phyloP scores from a whole-genome alignment of 2,329 filamentous ascomycete species.

The Aspergillus unguis region DNA sequence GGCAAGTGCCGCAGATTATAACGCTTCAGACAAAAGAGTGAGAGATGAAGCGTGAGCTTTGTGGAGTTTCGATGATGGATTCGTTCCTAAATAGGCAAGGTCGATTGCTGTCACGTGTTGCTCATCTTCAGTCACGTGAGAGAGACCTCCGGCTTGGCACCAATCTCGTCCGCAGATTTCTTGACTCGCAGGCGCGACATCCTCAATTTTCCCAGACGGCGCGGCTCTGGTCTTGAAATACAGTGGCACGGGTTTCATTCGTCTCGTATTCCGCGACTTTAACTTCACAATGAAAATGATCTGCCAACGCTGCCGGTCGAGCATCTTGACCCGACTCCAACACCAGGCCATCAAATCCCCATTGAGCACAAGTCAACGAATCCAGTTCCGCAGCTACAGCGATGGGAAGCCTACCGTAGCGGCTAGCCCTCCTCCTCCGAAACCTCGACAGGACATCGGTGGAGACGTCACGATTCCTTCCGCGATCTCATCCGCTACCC shows the following conservation, averaged over 20 bases:
- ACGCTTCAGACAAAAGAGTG: not conserved
- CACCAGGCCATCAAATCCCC: constrained; percentile 29
- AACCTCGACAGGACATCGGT: constrained; percentile 31
- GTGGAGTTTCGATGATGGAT: not conserved
- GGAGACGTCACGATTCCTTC: constrained; percentile 34
- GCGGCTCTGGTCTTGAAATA: not conserved
- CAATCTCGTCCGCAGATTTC: constrained; percentile 38
- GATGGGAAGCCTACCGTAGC: constrained; percentile 29
- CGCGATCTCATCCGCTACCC: constrained; percentile 39
- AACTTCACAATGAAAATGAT: constrained; percentile 30
- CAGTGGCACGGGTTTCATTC: not conserved
- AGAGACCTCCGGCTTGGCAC: constrained; percentile 32
- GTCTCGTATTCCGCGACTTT: not conserved
- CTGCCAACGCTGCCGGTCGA: constrained; percentile 41
- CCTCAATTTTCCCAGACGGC: constrained; percentile 13
- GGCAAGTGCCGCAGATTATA: not conserved
- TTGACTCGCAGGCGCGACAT: constrained; percentile 14
- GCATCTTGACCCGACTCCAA: constrained; percentile 38
- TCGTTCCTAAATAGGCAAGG: not conserved
- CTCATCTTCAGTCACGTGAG: constrained; percentile 26
- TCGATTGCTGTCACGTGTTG: not conserved
- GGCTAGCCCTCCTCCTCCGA: constrained; percentile 29
- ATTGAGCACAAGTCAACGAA: constrained; percentile 26
- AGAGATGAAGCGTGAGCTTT: not conserved
- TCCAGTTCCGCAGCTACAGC: constrained; percentile 34